Conservation (phyloP, 1,284 basidiomycete genomes). For the Lignosus rhinocerotis region DNA sequence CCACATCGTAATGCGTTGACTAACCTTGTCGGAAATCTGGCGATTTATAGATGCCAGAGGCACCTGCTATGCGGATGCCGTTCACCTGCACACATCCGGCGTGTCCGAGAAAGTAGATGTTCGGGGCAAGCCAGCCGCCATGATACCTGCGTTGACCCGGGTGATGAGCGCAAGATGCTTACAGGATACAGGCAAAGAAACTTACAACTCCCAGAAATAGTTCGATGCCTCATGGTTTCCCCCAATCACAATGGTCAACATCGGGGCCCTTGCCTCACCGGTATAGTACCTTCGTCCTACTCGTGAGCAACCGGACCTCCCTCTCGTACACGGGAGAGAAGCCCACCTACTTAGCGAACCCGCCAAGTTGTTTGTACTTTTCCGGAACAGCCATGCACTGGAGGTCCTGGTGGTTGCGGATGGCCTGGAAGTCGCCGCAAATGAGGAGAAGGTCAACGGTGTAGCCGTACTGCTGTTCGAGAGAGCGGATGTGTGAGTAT, state of each 20-base stretch:
- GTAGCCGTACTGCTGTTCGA: slow-evolving; percentile 63
- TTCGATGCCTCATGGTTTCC: slow-evolving; percentile 99
- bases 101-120: slow-evolving; percentile 95
- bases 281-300: slow-evolving; percentile 69
- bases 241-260: slow-evolving; percentile 93
- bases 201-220: slow-evolving; percentile 94
- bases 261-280: slow-evolving; percentile 77
- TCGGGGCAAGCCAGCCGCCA: slow-evolving; percentile 94
- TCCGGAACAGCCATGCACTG: slow-evolving; percentile 88
- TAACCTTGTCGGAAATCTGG: slow-evolving; percentile 79
- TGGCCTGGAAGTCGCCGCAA: slow-evolving; percentile 95
- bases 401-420: slow-evolving; percentile 86
- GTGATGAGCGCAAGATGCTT: background rate
- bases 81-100: slow-evolving; percentile 90
- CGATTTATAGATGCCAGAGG: slow-evolving; percentile 90
- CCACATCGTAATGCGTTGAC: background rate
- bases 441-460: slow-evolving; percentile 86
- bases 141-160: slow-evolving; percentile 64
- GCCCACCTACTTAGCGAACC: slow-evolving; percentile 75
- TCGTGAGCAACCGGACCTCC: background rate
- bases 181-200: background rate
- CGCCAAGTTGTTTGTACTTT: slow-evolving; percentile 86
- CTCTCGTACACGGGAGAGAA: background rate
- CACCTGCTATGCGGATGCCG: slow-evolving; percentile 84
- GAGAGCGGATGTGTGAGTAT: slow-evolving; percentile 72